phyloP scores from a whole-genome alignment of 441 rosid species.

The Jatropha multifida region DNA sequence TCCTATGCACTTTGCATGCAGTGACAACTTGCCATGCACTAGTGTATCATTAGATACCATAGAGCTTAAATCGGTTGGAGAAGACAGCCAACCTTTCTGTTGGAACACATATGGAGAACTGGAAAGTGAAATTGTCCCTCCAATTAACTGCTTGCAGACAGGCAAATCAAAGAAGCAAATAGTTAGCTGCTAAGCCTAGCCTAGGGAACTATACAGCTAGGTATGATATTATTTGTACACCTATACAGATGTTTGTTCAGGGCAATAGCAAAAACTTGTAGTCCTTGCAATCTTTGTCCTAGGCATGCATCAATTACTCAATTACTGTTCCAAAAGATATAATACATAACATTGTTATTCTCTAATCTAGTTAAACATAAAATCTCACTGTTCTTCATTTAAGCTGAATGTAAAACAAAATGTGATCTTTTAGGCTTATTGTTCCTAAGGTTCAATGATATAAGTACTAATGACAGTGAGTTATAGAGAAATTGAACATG shows the following conservation, averaged over 20 bases:
- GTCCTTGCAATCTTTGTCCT: background rate
- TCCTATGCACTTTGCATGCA: slow-evolving; percentile 74
- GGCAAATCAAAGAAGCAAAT: slow-evolving; percentile 38
- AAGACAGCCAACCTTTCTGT: slow-evolving; percentile 53
- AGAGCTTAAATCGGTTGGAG: slow-evolving; percentile 49
- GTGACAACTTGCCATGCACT: slow-evolving; percentile 73
- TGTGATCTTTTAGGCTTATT: background rate
- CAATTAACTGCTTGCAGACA: slow-evolving; percentile 51
- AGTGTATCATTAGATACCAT: slow-evolving; percentile 52
- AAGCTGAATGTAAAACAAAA: background rate
- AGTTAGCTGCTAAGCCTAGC: slow-evolving; percentile 37
- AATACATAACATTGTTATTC: background rate
- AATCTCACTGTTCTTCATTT: background rate
- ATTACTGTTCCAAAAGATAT: slow-evolving; percentile 9
- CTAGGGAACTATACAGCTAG: background rate
- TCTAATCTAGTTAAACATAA: slow-evolving; percentile 1
- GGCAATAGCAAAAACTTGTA: background rate
- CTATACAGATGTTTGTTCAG: background rate
- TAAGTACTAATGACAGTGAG: background rate
- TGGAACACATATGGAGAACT: slow-evolving; percentile 71
- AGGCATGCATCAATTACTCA: background rate
- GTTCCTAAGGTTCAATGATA: background rate
- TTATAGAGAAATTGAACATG: background rate
- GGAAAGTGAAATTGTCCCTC: slow-evolving; percentile 52
- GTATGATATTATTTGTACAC: background rate